phyloP scores from a whole-genome alignment of 768 basidiomycete genomes.

The Lactarius deliciosus region DNA sequence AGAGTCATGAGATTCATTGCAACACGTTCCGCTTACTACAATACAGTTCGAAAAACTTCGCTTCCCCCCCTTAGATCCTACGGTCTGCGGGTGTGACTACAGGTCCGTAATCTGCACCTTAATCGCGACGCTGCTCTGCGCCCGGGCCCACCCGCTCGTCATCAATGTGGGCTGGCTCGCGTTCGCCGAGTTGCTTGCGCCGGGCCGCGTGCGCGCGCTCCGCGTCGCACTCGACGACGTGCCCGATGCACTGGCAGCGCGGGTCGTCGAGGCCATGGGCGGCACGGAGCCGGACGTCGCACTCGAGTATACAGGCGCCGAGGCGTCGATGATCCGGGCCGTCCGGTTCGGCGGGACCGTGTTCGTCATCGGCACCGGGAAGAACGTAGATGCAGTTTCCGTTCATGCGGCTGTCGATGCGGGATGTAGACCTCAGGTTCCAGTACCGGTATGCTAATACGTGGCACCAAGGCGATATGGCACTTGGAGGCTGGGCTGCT shows the following conservation, averaged over 20 bases:
- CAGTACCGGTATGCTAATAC: slow-evolving; percentile 63
- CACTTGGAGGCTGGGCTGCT: slow-evolving; percentile 70
- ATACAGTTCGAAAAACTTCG: neutral
- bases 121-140: too few species aligned
- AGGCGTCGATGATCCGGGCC: slow-evolving; percentile 50
- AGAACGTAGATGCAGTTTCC: too few species aligned
- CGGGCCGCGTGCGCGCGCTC: slow-evolving; percentile 41
- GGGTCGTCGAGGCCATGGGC: slow-evolving; percentile 53
- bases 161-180: too few species aligned
- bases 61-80: neutral
- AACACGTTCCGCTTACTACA: neutral
- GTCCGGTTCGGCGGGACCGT: slow-evolving; percentile 64
- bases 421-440: slow-evolving; percentile 40
- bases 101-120: slow-evolving; percentile 36
- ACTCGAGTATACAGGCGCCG: slow-evolving; percentile 66
- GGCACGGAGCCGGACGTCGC: slow-evolving; percentile 48
- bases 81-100: neutral
- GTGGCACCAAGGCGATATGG: slow-evolving; percentile 81
- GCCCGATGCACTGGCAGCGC: slow-evolving; percentile 50
- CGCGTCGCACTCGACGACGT: slow-evolving; percentile 48
- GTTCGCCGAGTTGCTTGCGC: too few species aligned
- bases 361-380: slow-evolving; percentile 71
- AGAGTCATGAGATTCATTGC: neutral
- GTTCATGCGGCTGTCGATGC: slow-evolving; percentile 66
- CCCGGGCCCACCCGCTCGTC: too few species aligned